Evolutionary conservation across 202 grass and related monocot genomes (phyloP), one percentile per base, ranked within the genome.

Genomic region (Saccharum hybrid): DNA sequence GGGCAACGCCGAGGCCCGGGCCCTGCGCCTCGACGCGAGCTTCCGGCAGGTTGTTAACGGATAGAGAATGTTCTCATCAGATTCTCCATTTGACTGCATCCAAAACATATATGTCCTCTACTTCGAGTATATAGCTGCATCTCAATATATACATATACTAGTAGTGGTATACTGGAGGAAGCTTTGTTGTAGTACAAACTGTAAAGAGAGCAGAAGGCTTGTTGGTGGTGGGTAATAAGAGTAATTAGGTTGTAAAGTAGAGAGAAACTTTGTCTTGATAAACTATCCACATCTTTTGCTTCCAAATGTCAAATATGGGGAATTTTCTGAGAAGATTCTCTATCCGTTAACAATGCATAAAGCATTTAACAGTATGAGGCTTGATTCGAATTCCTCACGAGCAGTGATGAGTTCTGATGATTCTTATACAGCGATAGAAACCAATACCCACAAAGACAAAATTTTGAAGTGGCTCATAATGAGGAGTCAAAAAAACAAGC

Each of bases 61-160:
- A 81, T 90, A 90, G 75, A 90, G 88, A 90, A 90, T 90, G 67
- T 87, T 76, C 88, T 81, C 88, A 87, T 90, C 59, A 90, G 76
- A 90, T 90, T 90, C 85, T 87, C 88, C 85, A 66, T 67, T 87
- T 87, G 88, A 84, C 21, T 87, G 54, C 60, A 66, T 84, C 37
- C 45, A 71, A 66, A 67, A 80, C 81, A 90, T 76, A 70, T 59
- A 30, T 16, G 13, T 22, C 33, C 46, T 81, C 74, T 72, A n/a
- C 30, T 79, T 81, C 10, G 16, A 82, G 54, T 15, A 38, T 80
- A 42, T 75, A 80, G 51, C 37, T 63, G 37, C 36, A 65, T 64
- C 66, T 63, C 28, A 37, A 23, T 13, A 37, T 18, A 56, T 51
- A 34, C 7, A 63, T 63, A 62, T 15, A 73, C 9, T 49, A 51